Evolutionary conservation across 2,329 filamentous ascomycete species (phyloP), one percentile per base, ranked within the genome.

Genomic region (Paecilomyces fulvus): DNA sequence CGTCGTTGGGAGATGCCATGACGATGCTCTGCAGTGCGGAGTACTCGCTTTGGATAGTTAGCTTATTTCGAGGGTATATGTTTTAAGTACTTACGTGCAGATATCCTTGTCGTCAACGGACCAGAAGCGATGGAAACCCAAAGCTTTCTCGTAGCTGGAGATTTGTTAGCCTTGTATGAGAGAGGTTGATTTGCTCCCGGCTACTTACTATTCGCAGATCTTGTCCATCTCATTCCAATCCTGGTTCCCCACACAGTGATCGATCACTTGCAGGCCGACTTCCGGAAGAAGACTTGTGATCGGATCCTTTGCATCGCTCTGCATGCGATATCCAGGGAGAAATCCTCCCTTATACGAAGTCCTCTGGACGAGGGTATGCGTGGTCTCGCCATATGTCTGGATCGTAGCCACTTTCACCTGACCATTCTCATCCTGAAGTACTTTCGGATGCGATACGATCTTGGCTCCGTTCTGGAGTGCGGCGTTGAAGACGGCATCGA

Each of bases 241-340:
- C 78, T 96, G 92, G 79, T 97, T 96, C 63, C 92, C 92, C 64
- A 97, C 92, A 74, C 92, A 96, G 80, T 97, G 92, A 76, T 97
- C 92, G 75, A 97, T 91, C 63, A 84, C 84, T 59, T 82, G 81
- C 55, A 96, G 81, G 9, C 78, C 72, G 12, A 95, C 82, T 0
- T 76, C 65, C 0, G 91, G 90, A 21, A 90, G 76, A 53, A 73
- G 64, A 53, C 67, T 64, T 3, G 67, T 37, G 12, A 82, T 67
- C 0, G 79, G 76, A 61, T 85, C 82, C 23, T 65, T 61, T 21
- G 59, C 60, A 0, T 65, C 75, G 46, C 80, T 63, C 56, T 74
- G 81, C 6, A 81, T 72, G 49, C 85, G 83, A 78, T 88, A 97
- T 8, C 90, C 90, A 0, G 92, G 92, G 52, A 96, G 79, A 77